phyloP scores from a whole-genome alignment of 371 early-diverging fungal species.

The Batkoa obscura region DNA sequence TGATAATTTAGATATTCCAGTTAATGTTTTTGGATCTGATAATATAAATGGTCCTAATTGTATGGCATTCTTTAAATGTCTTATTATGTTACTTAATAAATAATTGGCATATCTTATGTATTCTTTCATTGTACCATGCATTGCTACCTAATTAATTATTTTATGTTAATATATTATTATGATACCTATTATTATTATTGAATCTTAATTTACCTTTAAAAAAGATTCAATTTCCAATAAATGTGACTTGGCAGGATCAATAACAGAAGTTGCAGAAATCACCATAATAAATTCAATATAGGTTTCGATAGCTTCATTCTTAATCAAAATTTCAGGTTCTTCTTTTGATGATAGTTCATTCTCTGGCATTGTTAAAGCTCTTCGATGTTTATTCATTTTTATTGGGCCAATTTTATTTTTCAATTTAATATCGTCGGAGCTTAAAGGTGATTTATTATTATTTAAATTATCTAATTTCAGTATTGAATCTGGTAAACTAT shows the following conservation, averaged over 20 bases:
- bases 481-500: too few relatives aligned
- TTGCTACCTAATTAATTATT: not conserved
- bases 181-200: not conserved
- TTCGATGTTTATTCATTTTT: not conserved
- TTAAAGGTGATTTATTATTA: not conserved
- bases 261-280: conserved; percentile 29
- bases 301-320: conserved; percentile 15
- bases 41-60: conserved; percentile 22
- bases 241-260: conserved; percentile 22
- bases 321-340: not conserved
- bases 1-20: conserved; percentile 30
- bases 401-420: not conserved
- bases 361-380: not conserved
- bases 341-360: not conserved
- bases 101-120: conserved; percentile 31
- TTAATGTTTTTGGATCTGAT: conserved; percentile 19
- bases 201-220: conserved; percentile 17
- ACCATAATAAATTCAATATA: conserved; percentile 29
- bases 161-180: too few relatives aligned
- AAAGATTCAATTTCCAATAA: conserved; percentile 21
- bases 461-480: too few relatives aligned
- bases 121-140: conserved; percentile 6
- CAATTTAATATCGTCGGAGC: not conserved
- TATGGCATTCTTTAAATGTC: conserved; percentile 26
- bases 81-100: conserved; percentile 29